Evolutionary conservation across 2,329 filamentous ascomycete genomes (phyloP).

Genomic region (Knufia fluminis): DNA sequence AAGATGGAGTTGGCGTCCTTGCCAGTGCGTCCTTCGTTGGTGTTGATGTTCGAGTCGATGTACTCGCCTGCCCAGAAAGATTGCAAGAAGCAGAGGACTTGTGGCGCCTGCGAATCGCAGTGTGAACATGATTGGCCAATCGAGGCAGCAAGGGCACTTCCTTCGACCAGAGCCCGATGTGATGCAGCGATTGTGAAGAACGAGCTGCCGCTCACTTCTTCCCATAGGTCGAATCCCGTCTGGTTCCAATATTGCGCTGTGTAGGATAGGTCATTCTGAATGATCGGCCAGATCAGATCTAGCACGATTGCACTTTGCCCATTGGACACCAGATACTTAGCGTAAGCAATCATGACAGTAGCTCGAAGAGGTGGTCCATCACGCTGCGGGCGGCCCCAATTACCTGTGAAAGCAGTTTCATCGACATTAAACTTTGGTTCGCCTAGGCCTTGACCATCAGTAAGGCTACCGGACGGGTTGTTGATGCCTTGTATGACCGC

Average conservation of each 20-base stretch:
- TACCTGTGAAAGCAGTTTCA: constrained; percentile 51
- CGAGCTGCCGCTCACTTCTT: constrained; percentile 60
- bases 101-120: constrained; percentile 55
- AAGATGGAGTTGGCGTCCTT: constrained; percentile 65
- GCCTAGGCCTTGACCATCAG: constrained; percentile 51
- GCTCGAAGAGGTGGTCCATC: constrained; percentile 24
- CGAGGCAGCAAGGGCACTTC: constrained; percentile 52
- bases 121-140: constrained; percentile 52
- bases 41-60: constrained; percentile 59
- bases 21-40: constrained; percentile 53
- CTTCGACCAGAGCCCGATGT: constrained; percentile 52
- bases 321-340: constrained; percentile 6
- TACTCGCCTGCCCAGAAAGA: constrained; percentile 63
- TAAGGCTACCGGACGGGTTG: constrained; percentile 55
- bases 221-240: constrained; percentile 12
- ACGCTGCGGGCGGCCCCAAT: constrained; percentile 61
- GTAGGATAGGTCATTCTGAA: constrained; percentile 66
- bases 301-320: constrained; percentile 7
- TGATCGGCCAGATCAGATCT: constrained; percentile 53
- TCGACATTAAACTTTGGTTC: constrained; percentile 66
- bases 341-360: constrained; percentile 8
- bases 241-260: constrained; percentile 61
- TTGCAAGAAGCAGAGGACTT: constrained; percentile 64
- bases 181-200: constrained; percentile 67
- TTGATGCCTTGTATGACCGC: constrained; percentile 55